Evolutionary conservation across 1,139 yeast genomes (phyloP).

Genomic region (Geotrichum fermentans): DNA sequence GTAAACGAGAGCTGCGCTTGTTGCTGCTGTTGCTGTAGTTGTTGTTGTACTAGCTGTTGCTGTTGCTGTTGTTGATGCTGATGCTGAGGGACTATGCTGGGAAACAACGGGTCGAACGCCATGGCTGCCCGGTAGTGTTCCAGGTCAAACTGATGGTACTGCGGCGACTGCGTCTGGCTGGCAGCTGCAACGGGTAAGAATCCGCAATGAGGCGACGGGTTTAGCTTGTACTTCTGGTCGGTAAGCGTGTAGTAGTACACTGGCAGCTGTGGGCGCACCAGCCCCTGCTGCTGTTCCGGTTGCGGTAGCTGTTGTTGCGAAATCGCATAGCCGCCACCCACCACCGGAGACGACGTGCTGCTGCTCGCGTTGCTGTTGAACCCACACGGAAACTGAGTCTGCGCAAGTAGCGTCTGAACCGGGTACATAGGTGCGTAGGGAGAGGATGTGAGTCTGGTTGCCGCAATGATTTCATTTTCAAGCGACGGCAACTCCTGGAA

Average conservation of each 20-base stretch:
- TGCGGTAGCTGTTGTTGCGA: neutral
- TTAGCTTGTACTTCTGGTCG: conserved; percentile 12
- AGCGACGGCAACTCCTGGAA: too few relatives aligned
- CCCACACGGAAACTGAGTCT: neutral
- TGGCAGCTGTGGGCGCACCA: neutral
- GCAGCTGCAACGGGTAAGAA: neutral
- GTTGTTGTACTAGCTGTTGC: too few relatives aligned
- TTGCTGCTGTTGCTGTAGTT: too few relatives aligned
- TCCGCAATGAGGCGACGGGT: conserved; percentile 14
- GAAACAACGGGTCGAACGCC: neutral
- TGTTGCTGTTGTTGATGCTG: conserved; percentile 3
- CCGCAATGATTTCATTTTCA: too few relatives aligned
- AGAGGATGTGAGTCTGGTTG: conserved; percentile 8
- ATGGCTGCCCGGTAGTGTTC: neutral
- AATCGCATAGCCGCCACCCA: neutral
- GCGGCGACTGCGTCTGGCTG: conserved; percentile 7
- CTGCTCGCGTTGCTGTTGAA: neutral
- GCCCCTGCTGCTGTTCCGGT: neutral
- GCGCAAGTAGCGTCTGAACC: conserved; percentile 10
- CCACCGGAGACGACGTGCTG: neutral
- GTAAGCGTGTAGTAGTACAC: conserved; percentile 12
- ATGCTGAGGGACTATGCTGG: neutral
- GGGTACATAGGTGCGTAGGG: conserved; percentile 19
- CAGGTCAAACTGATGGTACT: conserved; percentile 2
- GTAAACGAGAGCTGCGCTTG: too few relatives aligned